These are phyloP conservation scores for Klebsormidium nitens DNA, from an alignment of 139 green algal genomes.

Conservation along the genomic window DNA sequence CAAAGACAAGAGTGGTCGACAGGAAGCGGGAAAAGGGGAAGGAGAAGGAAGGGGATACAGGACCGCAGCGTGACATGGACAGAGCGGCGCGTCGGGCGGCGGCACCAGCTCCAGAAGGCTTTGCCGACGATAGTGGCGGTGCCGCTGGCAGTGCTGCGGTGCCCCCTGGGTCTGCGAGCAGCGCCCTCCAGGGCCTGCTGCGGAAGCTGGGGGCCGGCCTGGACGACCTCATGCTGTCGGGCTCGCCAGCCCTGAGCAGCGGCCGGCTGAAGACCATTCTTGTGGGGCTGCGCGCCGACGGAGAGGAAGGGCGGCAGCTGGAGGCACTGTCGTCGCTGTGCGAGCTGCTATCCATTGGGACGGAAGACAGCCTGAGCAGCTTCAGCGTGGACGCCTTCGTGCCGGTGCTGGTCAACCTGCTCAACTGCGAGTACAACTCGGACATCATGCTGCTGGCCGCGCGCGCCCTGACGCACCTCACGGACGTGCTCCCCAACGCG, in stretches of 20 bases:
- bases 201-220: constrained; percentile 76
- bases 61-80: no score
- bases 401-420: constrained; percentile 76
- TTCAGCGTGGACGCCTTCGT: constrained; percentile 82
- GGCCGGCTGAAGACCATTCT: constrained; percentile 63
- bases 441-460: constrained; percentile 93
- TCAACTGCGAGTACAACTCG: constrained; percentile 80
- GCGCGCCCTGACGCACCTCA: constrained; percentile 83
- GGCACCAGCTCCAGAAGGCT: no score
- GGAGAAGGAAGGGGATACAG: no score
- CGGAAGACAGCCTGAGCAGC: constrained; percentile 72
- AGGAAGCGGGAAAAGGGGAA: no score
- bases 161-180: constrained; percentile 43
- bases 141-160: background rate
- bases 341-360: constrained; percentile 83
- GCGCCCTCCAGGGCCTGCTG: constrained; percentile 73
- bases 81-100: no score
- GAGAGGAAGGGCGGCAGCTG: constrained; percentile 73
- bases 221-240: constrained; percentile 64
- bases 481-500: constrained; percentile 72
- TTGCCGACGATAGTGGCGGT: no score
- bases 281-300: constrained; percentile 56
- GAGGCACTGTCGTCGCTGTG: constrained; percentile 77
- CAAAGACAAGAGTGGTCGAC: no score
- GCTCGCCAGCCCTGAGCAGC: constrained; percentile 36